Evolutionary conservation across 2,329 filamentous ascomycete species (phyloP).

Genomic region (Fusarium dlaminii): DNA sequence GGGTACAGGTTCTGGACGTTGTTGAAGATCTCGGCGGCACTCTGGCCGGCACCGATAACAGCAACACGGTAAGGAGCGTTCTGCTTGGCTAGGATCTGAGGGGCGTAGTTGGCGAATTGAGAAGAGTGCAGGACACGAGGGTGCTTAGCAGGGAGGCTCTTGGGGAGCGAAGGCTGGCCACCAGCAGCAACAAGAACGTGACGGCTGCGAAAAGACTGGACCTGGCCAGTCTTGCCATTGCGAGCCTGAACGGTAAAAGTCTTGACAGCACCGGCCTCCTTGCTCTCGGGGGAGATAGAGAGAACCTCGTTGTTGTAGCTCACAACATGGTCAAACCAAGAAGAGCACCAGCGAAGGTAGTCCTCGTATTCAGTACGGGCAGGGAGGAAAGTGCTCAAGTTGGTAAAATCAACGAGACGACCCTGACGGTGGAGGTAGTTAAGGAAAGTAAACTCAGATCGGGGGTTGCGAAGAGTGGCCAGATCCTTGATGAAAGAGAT

Average conservation of each 20-base stretch:
- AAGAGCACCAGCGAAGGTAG: slow-evolving; percentile 92
- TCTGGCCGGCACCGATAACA: slow-evolving; percentile 89
- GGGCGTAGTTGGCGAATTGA: slow-evolving; percentile 76
- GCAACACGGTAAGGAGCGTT: slow-evolving; percentile 76
- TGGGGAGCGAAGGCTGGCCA: slow-evolving; percentile 74
- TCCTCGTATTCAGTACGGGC: slow-evolving; percentile 91
- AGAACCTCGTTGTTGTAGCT: slow-evolving; percentile 82
- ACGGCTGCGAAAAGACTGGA: slow-evolving; percentile 64
- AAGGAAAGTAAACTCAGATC: slow-evolving; percentile 92
- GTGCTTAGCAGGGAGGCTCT: slow-evolving; percentile 73
- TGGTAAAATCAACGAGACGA: slow-evolving; percentile 89
- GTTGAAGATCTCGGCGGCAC: slow-evolving; percentile 94
- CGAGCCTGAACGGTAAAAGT: slow-evolving; percentile 74
- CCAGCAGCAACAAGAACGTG: slow-evolving; percentile 72
- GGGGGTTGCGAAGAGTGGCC: slow-evolving; percentile 86
- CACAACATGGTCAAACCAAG: slow-evolving; percentile 77
- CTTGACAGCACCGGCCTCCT: slow-evolving; percentile 62
- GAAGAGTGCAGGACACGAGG: slow-evolving; percentile 88
- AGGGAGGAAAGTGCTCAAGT: slow-evolving; percentile 88
- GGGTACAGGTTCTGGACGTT: slow-evolving; percentile 86
- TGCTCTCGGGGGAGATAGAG: slow-evolving; percentile 70
- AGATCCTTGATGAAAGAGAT: slow-evolving; percentile 98
- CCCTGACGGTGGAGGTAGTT: slow-evolving; percentile 88
- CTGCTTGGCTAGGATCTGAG: slow-evolving; percentile 65
- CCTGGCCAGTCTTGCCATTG: slow-evolving; percentile 65